A percentile compares a stretch with the other conserved stretches of the same genome.
Evolutionary conservation across 371 early-diverging fungal genomes (phyloP).

Genomic region (Rhizopus stolonifer): DNA sequence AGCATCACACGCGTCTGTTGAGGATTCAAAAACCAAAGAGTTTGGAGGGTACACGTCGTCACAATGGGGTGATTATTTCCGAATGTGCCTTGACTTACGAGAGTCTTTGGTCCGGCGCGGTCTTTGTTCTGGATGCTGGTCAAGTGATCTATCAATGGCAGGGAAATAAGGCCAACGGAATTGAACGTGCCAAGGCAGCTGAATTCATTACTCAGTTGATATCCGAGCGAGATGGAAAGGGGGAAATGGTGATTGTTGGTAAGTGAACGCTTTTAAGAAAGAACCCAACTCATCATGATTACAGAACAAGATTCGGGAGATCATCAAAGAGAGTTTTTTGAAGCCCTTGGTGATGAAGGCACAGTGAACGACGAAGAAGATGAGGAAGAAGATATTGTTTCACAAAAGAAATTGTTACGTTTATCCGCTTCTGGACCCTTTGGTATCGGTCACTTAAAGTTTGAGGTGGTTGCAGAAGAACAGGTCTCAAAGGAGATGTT

Average conservation of each 20-base stretch:
- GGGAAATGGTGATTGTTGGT: constrained; percentile 70
- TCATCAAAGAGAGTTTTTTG: constrained; percentile 64
- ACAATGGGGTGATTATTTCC: constrained; percentile 56
- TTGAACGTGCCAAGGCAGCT: constrained; percentile 75
- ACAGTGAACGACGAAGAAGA: constrained; percentile 49
- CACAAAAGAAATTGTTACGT: constrained; percentile 50
- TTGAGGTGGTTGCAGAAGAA: constrained; percentile 50
- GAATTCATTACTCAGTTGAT: constrained; percentile 63
- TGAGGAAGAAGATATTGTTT: constrained; percentile 32
- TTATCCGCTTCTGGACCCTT: constrained; percentile 35
- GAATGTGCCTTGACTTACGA: constrained; percentile 59
- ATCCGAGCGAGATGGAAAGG: constrained; percentile 62
- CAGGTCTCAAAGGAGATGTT: constrained; percentile 48
- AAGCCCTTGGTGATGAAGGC: constrained; percentile 67
- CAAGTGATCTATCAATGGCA: constrained; percentile 75
- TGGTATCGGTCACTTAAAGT: constrained; percentile 38
- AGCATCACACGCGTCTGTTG: constrained; percentile 62
- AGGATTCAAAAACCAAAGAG: constrained; percentile 59
- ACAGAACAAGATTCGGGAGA: constrained; percentile 63
- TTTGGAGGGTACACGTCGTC: constrained; percentile 42
- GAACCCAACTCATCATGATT: not conserved
- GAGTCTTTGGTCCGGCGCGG: constrained; percentile 73
- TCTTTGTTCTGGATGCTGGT: constrained; percentile 78
- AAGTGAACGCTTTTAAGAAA: constrained; percentile 8
- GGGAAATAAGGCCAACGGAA: constrained; percentile 61